Conservation (phyloP, 768 basidiomycete species). For the Tulasnella sp. region DNA sequence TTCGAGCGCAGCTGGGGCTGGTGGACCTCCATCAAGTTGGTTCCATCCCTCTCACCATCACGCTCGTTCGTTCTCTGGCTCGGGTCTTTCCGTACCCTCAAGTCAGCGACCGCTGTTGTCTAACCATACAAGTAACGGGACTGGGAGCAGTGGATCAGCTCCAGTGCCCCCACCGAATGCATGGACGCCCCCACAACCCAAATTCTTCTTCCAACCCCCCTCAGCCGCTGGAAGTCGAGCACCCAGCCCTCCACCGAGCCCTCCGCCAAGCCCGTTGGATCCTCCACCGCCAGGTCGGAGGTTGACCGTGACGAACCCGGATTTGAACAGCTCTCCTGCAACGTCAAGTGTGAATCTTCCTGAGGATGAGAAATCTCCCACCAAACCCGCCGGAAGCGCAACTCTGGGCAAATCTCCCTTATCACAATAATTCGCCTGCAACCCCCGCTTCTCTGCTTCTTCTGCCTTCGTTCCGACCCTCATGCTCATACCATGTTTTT, state of each 20-base stretch:
- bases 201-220: neutral
- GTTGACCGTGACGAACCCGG: neutral
- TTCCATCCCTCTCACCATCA: neutral
- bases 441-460: no score
- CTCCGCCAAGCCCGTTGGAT: neutral
- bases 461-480: neutral
- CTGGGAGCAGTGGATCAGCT: neutral
- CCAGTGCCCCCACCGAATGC: neutral
- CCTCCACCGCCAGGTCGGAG: neutral
- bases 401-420: neutral
- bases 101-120: neutral
- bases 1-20: neutral
- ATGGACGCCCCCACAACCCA: neutral
- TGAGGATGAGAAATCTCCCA: neutral
- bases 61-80: neutral
- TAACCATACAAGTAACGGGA: neutral
- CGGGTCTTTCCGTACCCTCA: neutral
- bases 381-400: neutral
- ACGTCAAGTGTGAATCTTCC: neutral
- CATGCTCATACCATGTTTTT: neutral
- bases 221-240: neutral
- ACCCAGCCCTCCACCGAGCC: neutral
- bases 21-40: neutral
- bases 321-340: neutral
- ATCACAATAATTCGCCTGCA: neutral